Evolutionary conservation across 208 protist species (phyloP), one percentile per base, ranked within the genome.

Genomic region (Herpetomonas samuelpessoai): DNA sequence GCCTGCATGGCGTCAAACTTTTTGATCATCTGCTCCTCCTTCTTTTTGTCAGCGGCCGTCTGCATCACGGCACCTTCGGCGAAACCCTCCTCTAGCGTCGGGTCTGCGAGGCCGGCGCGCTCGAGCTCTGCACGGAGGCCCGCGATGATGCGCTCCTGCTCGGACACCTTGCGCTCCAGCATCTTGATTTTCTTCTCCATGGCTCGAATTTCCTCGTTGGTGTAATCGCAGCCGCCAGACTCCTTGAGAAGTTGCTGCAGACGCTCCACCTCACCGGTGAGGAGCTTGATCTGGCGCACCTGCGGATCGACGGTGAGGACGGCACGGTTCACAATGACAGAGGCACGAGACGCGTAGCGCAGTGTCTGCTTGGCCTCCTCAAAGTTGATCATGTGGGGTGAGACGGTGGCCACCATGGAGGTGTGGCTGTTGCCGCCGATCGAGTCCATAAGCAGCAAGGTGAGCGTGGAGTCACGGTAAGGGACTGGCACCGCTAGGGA

Each of bases 351-450:
- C 21, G 83, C 88, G 70, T 92, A 95, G 27, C 81, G 74, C 18
- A 97, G 49, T 24, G 94, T 98, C 4, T 78, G 75, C 3, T 79
- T 52, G 21, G 76, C 96, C 51, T 97, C 92, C 10, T 96, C 91
- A 29, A 74, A 83, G 50, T 93, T 81, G 28, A 74, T 57, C n/a
- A 57, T 41, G 46, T 81, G 70, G 7, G 92, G 94, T 3, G 71
- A 82, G 16, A 98, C 63, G 10, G 87, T 88, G 21, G 91, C 92
- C 22, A 98, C 78, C 89, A 98, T 97, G 35, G 79, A 74, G 1
- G 94, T 98, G 44, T 92, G 93, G 29, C 66, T 75, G 54, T 81
- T 81, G 10, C 85, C 85, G 56, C 82, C 82, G 19, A 92, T 35
- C 27, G 66, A 79, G 48, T 92, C 85, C 74, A 73, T 86, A 24